Base-by-base conservation (phyloP, 345 rosid genomes). In the Populus ilicifolia region DNA sequence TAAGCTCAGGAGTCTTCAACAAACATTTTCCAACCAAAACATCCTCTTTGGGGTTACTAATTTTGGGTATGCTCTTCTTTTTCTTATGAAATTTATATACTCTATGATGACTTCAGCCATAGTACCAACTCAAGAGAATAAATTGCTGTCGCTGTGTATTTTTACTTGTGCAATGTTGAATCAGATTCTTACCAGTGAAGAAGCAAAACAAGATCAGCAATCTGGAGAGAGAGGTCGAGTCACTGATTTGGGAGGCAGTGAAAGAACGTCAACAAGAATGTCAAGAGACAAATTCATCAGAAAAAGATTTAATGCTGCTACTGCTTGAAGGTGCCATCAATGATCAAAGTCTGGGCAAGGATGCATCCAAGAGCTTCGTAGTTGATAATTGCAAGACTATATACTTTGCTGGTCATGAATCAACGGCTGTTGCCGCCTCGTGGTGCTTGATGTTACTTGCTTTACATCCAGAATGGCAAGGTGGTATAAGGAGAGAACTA, bases 381-480 rank as follows among this genome's bases (percentile, higher is more conserved):
- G 91, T 93, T 36, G 98, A 93, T 67, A 93, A 93, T 72, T 92
- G 98, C 86, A 93, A 93, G 81, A 90, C 86, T 82, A 89, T 93
- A 54, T 93, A 92, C 85, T 92, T 93, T 5, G 93, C 97, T 0
- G 97, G 97, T n/a, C 90, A 90, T 65, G 98, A 90, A 73, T 80
- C 97, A 2, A 92, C 90, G 23, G 97, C 95, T 0, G 75, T 90
- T 54, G 89, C 92, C 16, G 93, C 92, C 72, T 86, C 98, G 52
- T 93, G 98, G 98, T 87, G 91, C 79, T 77, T 93, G 77, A 90
- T 93, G 97, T 90, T 93, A 4, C 97, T 93, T 0, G 95, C 95
- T 67, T 82, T 89, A 5, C 84, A 92, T 78, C 95, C 98, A 5
- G 82, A 86, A 4, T 90, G 98, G 98, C 98, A 93, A 79, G 75